Evolutionary conservation across 805 yeast genomes (phyloP).

Genomic region (Wickerhamomyces xylosicus): DNA sequence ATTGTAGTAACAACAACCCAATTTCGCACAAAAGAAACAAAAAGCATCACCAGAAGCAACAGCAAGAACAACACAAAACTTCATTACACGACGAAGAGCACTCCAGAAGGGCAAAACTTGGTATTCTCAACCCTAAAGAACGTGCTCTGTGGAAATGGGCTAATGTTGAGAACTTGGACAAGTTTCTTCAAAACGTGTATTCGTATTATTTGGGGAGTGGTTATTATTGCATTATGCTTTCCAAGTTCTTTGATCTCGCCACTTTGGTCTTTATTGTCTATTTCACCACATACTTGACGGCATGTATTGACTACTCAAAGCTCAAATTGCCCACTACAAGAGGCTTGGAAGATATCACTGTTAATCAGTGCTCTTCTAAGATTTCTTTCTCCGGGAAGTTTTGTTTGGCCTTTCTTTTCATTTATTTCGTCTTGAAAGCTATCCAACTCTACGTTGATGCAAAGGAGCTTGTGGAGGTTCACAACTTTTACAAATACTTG

Average conservation of each 20-base stretch:
- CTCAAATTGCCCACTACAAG: slow-evolving; percentile 22
- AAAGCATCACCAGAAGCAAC: too few species aligned
- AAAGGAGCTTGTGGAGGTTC: slow-evolving; percentile 61
- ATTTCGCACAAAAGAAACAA: slow-evolving; percentile 8
- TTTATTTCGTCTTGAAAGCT: slow-evolving; percentile 41
- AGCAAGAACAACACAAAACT: neutral
- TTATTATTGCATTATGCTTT: slow-evolving; percentile 60
- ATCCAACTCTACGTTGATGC: slow-evolving; percentile 52
- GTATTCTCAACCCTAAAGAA: slow-evolving; percentile 51
- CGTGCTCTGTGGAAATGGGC: slow-evolving; percentile 95
- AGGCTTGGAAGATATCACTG: slow-evolving; percentile 21
- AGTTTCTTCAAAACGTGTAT: slow-evolving; percentile 75
- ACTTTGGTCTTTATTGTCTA: slow-evolving; percentile 73
- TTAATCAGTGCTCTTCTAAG: slow-evolving; percentile 29
- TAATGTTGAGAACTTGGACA: slow-evolving; percentile 84
- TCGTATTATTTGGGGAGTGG: slow-evolving; percentile 83
- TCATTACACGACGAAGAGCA: slow-evolving; percentile 12
- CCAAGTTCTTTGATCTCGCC: slow-evolving; percentile 53
- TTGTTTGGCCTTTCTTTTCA: slow-evolving; percentile 50
- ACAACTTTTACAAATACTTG: slow-evolving; percentile 64
- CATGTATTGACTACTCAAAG: slow-evolving; percentile 65
- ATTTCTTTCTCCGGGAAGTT: slow-evolving; percentile 44
- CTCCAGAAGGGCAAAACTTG: slow-evolving; percentile 20
- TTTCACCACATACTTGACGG: slow-evolving; percentile 67
- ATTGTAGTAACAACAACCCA: neutral